A percentile compares a stretch with the other conserved stretches of the same genome.
These are phyloP conservation scores for Candida krabiensis DNA, from an alignment of 805 yeast genomes.

Conservation along the genomic window DNA sequence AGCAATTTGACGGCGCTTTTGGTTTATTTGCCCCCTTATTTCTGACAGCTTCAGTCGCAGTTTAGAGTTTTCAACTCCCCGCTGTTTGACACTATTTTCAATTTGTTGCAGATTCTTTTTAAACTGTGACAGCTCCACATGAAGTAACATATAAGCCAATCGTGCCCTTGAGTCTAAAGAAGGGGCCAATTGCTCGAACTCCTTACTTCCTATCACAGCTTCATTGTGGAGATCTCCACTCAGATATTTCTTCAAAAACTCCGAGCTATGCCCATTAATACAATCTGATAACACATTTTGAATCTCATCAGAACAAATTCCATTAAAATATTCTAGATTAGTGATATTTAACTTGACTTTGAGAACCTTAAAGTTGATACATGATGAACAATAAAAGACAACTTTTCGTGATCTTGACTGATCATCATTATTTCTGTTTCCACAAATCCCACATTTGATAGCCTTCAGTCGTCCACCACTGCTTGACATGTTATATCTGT, in stretches of 20 bases:
- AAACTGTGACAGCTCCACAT: constrained; percentile 25
- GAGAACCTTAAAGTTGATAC: constrained; percentile 28
- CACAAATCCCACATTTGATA: constrained; percentile 22
- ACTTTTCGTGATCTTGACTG: constrained; percentile 3
- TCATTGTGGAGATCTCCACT: constrained; percentile 1
- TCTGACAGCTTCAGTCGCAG: constrained; percentile 1
- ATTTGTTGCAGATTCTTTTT: constrained; percentile 15
- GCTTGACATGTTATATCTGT: too few relatives aligned
- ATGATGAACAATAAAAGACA: constrained; percentile 25
- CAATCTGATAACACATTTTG: constrained; percentile 25
- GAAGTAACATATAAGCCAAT: constrained; percentile 32
- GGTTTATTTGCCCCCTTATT: background rate
- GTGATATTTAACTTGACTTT: constrained; percentile 24
- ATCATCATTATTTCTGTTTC: constrained; percentile 2
- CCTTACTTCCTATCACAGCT: constrained; percentile 1
- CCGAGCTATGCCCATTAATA: constrained; percentile 23
- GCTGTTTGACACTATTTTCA: constrained; percentile 7
- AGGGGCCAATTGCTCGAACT: constrained; percentile 15
- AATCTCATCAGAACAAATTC: constrained; percentile 20
- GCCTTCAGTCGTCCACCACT: too few relatives aligned
- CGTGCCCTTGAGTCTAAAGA: constrained; percentile 28
- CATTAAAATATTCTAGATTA: constrained; percentile 19
- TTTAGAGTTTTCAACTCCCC: constrained; percentile 8
- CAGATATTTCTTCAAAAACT: constrained; percentile 18
- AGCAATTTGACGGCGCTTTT: constrained; percentile 2